Evolutionary conservation across 106 monocot genomes (phyloP), one percentile per base, ranked within the genome.

Genomic region (Gastrodia elata): DNA sequence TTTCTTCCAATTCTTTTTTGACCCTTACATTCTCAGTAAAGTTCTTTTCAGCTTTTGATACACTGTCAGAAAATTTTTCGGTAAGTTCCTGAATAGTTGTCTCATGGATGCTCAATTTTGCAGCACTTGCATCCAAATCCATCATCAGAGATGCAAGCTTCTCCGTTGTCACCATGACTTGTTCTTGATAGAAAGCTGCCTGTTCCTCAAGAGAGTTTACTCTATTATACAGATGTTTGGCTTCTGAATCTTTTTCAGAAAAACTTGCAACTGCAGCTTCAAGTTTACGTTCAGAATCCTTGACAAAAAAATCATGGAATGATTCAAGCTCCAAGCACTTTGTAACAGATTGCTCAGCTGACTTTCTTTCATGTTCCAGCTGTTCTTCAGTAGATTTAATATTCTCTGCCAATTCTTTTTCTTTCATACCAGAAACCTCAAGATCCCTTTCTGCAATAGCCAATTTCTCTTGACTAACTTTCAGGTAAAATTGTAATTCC

Each of bases 281-380:
- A 32, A 84, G 79, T 70, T 88, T 94, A 24, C 76, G 38, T 76
- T 91, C 90, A 65, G 88, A 80, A 39, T 94, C 94, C 71, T 88
- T 88, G 18, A 41, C 24, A 15, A 78, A 43, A 44, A 79, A 81
- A 64, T 84, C 80, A 65, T 89, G 80, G 25, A 64, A 27, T 13
- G 76, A 59, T 65, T 91, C 85, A 55, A 91, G 72, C 27, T 94
- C 88, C 57, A 82, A 71, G 65, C 49, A 88, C 84, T 86, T 88
- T 34, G 84, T 35, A 73, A 34, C 77, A 76, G 75, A 81, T 69
- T 86, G 80, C 44, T 88, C 86, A 25, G 74, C 75, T 59, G 46
- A 49, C 38, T 68, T 88, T 44, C 57, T 75, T 14, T 83, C 82
- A 74, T 85, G 80, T 36, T 91, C 85, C 42, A 94, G 75, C 69